Evolutionary conservation across 2,329 filamentous ascomycete species (phyloP).

Genomic region (Cordyceps javanica): DNA sequence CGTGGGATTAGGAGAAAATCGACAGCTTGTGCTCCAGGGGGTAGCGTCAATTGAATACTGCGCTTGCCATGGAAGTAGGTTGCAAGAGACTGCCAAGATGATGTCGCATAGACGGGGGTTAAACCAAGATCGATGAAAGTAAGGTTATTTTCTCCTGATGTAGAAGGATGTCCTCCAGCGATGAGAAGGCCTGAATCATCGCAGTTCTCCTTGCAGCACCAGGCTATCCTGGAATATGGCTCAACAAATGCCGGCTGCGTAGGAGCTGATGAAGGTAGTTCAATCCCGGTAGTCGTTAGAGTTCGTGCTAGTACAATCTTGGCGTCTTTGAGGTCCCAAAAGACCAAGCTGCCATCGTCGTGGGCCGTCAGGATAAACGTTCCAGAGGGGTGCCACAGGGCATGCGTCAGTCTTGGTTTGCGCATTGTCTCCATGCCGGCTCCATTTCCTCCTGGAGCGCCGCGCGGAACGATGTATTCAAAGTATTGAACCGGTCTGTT

Average conservation of each 20-base stretch:
- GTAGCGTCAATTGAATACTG: constrained; percentile 65
- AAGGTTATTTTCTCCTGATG: constrained; percentile 65
- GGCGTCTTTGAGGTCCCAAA: constrained; percentile 91
- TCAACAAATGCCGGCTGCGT: constrained; percentile 57
- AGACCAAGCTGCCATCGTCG: constrained; percentile 84
- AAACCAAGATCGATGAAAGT: constrained; percentile 85
- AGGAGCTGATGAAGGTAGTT: constrained; percentile 53
- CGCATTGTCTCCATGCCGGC: constrained; percentile 55
- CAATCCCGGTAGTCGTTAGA: constrained; percentile 64
- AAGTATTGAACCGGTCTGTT: constrained; percentile 73
- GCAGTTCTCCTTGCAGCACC: constrained; percentile 91
- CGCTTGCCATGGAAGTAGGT: constrained; percentile 75
- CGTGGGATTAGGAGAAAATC: constrained; percentile 83
- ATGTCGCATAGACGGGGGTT: constrained; percentile 87
- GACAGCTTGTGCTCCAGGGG: constrained; percentile 67
- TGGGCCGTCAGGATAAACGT: constrained; percentile 83
- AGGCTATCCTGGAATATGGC: constrained; percentile 72
- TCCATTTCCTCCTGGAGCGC: constrained; percentile 78
- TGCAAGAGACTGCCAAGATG: constrained; percentile 76
- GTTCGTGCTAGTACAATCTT: constrained; percentile 78
- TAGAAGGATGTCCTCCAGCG: constrained; percentile 69
- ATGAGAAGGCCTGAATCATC: constrained; percentile 89
- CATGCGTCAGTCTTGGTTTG: constrained; percentile 71
- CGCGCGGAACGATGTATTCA: constrained; percentile 72
- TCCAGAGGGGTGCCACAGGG: constrained; percentile 90